Evolutionary conservation across 2,329 filamentous ascomycete species (phyloP).

Genomic region (Clarireedia paspali): DNA sequence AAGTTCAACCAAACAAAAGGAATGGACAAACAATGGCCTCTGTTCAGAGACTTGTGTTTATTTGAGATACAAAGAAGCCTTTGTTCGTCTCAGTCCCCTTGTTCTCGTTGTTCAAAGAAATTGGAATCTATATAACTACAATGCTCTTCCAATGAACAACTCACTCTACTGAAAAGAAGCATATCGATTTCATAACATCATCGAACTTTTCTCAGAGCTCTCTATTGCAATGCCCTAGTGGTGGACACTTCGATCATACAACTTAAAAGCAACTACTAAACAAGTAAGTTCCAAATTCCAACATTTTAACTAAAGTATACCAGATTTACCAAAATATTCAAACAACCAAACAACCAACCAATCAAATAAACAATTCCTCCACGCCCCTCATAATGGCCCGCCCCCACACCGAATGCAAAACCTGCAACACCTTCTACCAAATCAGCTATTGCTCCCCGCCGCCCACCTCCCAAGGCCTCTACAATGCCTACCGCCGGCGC

Average conservation of each 20-base stretch:
- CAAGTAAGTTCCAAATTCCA: neutral
- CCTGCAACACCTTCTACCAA: neutral
- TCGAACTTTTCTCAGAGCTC: no score
- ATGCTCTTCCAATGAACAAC: no score
- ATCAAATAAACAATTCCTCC: neutral
- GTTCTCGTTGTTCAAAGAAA: no score
- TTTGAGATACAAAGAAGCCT: no score
- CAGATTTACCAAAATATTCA: neutral
- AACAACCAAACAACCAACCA: neutral
- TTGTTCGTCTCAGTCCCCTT: no score
- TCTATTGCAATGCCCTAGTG: no score
- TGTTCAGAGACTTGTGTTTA: no score
- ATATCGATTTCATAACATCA: no score
- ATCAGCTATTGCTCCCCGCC: neutral
- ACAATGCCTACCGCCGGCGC: neutral
- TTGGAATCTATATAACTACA: no score
- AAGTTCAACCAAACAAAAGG: no score
- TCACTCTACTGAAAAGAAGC: no score
- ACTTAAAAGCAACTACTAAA: neutral
- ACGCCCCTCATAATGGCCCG: neutral
- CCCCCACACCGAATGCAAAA: neutral
- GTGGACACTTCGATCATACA: neutral
- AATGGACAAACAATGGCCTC: no score
- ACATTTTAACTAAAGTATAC: neutral
- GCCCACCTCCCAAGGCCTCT: neutral